A percentile compares a stretch with the other conserved stretches of the same genome.
Evolutionary conservation across 2,329 filamentous ascomycete species (phyloP).

Genomic region (Fusarium cyanostomum): DNA sequence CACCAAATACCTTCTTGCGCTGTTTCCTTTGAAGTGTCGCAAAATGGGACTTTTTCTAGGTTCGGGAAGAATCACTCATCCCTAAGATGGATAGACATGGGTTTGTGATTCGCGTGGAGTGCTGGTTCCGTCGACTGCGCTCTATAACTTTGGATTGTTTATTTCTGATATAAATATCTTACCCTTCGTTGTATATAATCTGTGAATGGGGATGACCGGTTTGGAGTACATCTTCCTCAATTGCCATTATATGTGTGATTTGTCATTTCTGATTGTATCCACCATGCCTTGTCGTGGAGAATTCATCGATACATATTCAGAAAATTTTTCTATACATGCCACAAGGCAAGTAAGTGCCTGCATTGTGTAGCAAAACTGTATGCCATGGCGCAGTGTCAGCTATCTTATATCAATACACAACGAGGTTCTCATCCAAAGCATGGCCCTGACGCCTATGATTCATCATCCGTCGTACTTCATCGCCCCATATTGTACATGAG

Average conservation of each 20-base stretch:
- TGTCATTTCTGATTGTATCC: no score
- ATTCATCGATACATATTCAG: no score
- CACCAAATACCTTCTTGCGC: conserved; percentile 13
- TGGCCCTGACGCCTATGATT: conserved; percentile 12
- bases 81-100: conserved; percentile 36
- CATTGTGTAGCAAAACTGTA: no score
- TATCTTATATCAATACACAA: neutral
- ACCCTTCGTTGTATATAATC: conserved; percentile 30
- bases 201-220: conserved; percentile 26
- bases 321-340: no score
- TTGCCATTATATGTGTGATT: neutral
- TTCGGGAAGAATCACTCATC: conserved; percentile 10
- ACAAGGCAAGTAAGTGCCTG: no score
- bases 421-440: neutral
- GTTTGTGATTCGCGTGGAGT: conserved; percentile 17
- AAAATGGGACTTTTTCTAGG: neutral
- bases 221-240: conserved; percentile 12
- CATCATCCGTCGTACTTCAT: conserved; percentile 9
- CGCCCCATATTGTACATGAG: conserved; percentile 2
- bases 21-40: conserved; percentile 14
- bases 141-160: conserved; percentile 24
- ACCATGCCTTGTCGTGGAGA: no score
- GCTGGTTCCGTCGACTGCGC: conserved; percentile 6
- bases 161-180: conserved; percentile 29
- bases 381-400: no score